Evolutionary conservation across 345 rosid genomes (phyloP), one percentile per base, ranked within the genome.

Genomic region (Camelina hispida): DNA sequence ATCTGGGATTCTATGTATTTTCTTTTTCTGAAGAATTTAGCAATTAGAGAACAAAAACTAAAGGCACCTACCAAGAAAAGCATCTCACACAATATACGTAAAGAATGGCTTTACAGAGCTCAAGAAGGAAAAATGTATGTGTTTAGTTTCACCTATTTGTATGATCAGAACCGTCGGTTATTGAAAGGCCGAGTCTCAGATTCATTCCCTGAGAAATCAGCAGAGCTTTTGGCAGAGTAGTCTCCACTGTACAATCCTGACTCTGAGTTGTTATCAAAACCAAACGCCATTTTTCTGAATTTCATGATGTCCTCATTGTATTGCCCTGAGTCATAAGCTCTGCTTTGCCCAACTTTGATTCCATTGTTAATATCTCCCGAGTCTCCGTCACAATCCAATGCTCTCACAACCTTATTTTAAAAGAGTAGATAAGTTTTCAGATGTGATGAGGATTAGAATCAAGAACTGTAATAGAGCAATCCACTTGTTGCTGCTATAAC

Each of bases 331-430:
- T 96, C 85, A 64, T 90, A 96, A 32, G 74, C 52, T 9, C 88
- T 87, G 89, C 98, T 93, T 79, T 93, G 93, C 22, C 98, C 94
- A 67, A 80, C 84, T 83, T 86, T 90, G 75, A 87, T 84, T 20
- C 98, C 98, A 4, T 93, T 93, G 37, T 85, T 82, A 34, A 96
- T 84, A 87, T 96, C 98, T 60, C 82, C 77, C 48, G 83, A 66
- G 22, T 87, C 89, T 13, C 69, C 84, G 10, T 84, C 91, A 68
- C 74, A 56, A 76, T 96, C 99, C 74, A 93, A 69, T 67, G 93
- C 90, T 83, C 98, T 87, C 77, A 85, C 85, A 54, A 96, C 97
- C 98, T 93, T 60, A 15, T 46, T 69, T 47, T 66, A 12, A 28
- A 28, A 16, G 18, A 69, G 11, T 43, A 16, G 6, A 52, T 42